Percentiles rank a stretch among this genome's conserved stretches.
phyloP scores from a whole-genome alignment of 2,329 filamentous ascomycete genomes.

The Leptographium galeiforme region DNA sequence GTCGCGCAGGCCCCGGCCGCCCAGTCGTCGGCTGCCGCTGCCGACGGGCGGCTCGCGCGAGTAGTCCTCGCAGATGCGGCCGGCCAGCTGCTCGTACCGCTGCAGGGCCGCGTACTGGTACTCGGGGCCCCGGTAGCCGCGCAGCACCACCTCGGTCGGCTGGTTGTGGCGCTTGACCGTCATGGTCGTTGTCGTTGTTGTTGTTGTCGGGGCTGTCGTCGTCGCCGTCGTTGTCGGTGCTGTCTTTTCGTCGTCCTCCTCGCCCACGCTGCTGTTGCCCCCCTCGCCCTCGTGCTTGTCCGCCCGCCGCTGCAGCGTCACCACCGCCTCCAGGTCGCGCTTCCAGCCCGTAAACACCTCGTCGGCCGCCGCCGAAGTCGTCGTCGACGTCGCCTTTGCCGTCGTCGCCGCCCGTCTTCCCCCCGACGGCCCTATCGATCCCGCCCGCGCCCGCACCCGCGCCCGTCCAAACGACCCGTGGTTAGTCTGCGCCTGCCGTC shows the following conservation, averaged over 20 bases:
- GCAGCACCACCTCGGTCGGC: constrained; percentile 66
- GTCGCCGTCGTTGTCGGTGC: neutral
- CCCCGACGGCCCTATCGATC: constrained; percentile 3
- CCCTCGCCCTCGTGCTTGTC: constrained; percentile 6
- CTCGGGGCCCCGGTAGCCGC: constrained; percentile 56
- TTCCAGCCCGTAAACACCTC: constrained; percentile 48
- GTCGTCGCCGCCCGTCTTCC: constrained; percentile 2
- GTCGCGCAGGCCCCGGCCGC: constrained; percentile 56
- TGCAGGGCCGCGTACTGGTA: constrained; percentile 77
- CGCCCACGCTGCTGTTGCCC: constrained; percentile 9
- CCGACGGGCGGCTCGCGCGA: constrained; percentile 66
- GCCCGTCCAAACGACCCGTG: constrained; percentile 53
- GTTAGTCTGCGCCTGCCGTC: constrained; percentile 32
- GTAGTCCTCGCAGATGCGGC: constrained; percentile 86
- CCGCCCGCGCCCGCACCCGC: constrained; percentile 21
- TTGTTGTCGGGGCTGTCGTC: neutral
- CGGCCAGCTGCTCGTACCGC: constrained; percentile 78
- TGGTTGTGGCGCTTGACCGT: constrained; percentile 16
- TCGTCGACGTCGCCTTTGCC: constrained; percentile 38
- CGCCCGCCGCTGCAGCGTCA: constrained; percentile 1
- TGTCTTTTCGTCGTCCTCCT: constrained; percentile 6
- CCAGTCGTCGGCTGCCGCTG: constrained; percentile 18
- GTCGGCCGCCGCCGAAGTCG: constrained; percentile 46
- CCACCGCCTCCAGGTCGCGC: constrained; percentile 24
- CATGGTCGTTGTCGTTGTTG: constrained; percentile 9